Base-by-base conservation (phyloP, 176 grass and related monocot species). In the Paspalum vaginatum region DNA sequence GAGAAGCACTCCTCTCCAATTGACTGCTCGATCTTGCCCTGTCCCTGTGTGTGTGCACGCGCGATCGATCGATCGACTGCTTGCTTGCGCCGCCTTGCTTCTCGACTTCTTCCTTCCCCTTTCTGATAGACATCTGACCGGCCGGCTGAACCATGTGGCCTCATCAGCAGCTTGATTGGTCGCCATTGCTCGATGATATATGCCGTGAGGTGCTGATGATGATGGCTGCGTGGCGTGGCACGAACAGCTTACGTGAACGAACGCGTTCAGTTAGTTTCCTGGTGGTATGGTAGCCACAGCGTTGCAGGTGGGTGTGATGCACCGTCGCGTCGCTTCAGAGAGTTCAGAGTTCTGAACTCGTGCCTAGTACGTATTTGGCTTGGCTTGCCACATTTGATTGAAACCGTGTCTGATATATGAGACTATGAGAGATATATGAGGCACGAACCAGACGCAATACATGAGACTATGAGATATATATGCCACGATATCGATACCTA, bases 1-100 rank as follows among this genome's bases (percentile, higher is more conserved):
- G 83, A 83, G 88, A 89, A 82, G 60, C 83, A 86, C 88, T 86
- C 59, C 60, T 86, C 73, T 82, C 83, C 79, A 78, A 73, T 66
- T 82, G 88, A 78, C 73, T 66, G n/a, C n/a, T n/a, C n/a, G n/a
- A n/a, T n/a, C 58, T 73, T 78, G 16, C 65, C 48, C 12, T 42
- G 52, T 32, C 32, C 32, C 32, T 32, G 32, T 32, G 20, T n/a
- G 22, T 61, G 58, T 61, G 25, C 0, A n/a, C n/a, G n/a, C n/a
- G n/a, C n/a, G n/a, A n/a, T n/a, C n/a, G 32, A 32, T 3, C 32
- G 3, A 32, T 32, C 32, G 32, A 32, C 32, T 32, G 32, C 32
- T 32, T 32, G 66, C 79, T 83, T 73, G 26, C 58, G 80, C 14
- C 27, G 72, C 16, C 49, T 65, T 78, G n/a, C 48, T 80, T 32